A percentile compares a stretch with the other conserved stretches of the same genome.
These are phyloP conservation scores for Hortiboletus flavorubellus DNA, from an alignment of 768 basidiomycete species.

Conservation along the genomic window DNA sequence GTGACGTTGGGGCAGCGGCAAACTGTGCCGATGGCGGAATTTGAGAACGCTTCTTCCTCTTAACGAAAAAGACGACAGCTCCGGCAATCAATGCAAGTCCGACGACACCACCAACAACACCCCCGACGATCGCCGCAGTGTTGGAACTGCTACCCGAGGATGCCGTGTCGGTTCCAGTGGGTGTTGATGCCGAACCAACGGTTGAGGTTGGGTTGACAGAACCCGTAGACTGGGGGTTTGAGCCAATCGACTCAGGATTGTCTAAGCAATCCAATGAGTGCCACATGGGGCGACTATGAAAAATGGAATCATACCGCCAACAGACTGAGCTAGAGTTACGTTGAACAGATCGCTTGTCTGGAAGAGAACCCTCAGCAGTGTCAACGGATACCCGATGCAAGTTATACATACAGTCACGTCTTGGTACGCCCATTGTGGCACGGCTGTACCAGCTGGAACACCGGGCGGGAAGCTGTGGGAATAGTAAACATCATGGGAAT, in stretches of 20 bases:
- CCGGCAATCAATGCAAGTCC: constrained; percentile 42
- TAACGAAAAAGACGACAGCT: constrained; percentile 38
- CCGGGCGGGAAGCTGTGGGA: constrained; percentile 41
- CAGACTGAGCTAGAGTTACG: constrained; percentile 34
- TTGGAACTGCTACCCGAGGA: constrained; percentile 22
- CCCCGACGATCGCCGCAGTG: constrained; percentile 57
- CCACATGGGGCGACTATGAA: neutral
- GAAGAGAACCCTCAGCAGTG: constrained; percentile 1
- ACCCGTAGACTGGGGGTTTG: constrained; percentile 30
- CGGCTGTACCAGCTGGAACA: constrained; percentile 46
- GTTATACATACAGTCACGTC: constrained; percentile 43
- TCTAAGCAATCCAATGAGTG: constrained; percentile 24
- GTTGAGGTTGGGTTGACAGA: constrained; percentile 9
- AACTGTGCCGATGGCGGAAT: constrained; percentile 17
- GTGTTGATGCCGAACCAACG: constrained; percentile 11
- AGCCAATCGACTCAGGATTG: constrained; percentile 42
- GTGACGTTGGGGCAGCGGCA: neutral
- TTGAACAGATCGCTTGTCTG: constrained; percentile 41
- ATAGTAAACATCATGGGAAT: neutral
- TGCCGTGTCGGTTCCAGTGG: constrained; percentile 2
- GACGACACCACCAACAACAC: constrained; percentile 64
- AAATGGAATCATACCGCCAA: constrained; percentile 20
- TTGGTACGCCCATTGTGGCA: constrained; percentile 64
- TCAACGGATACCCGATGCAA: neutral
- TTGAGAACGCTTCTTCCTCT: constrained; percentile 27